Evolutionary conservation across 179 eudicot genomes (phyloP), one percentile per base, ranked within the genome.

Genomic region (Sideroxylon spinosum): DNA sequence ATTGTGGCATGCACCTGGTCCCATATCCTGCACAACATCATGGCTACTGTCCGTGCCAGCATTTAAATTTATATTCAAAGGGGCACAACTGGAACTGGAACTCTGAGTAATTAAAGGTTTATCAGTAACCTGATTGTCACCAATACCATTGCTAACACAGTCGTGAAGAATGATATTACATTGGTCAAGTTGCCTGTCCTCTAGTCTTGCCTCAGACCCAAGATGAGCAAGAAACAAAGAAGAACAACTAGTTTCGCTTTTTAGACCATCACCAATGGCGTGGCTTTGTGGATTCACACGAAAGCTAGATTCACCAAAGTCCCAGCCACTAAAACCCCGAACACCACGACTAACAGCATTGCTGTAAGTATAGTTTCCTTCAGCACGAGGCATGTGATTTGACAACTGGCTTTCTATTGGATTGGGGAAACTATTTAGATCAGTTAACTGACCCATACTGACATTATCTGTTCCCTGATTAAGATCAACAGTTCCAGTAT

Each of bases 271-370:
- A 50, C 29, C 67, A 62, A 49, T 10, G 20, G 71, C 78, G 29
- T 56, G 85, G 59, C 50, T 68, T 46, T 80, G 87, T 53, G 75
- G 12, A 68, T 83, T 84, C 59, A 81, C 81, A 61, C 77, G 57
- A 61, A 88, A 79, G 83, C 91, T 86, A 62, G 89, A 88, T 73
- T 88, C 88, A 23, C 91, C 91, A 6, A 53, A 69, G 62, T 86
- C 86, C 88, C 88, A 83, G 9, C 85, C 81, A 72, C 84, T 83
- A 55, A 78, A 81, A 78, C 76, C 66, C 71, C 59, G 83, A 75
- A 66, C 56, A 57, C 50, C 57, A 56, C 57, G 78, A 59, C 75
- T 49, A 69, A 52, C 64, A 44, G 77, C 68, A 78, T 73, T 52
- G 2, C 49, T 25, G 74, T 78, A 59, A 67, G 69, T 69, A 48